Percentiles rank a stretch among this genome's conserved stretches.
Evolutionary conservation across 225 moss, liverwort and hornwort species (phyloP).

Genomic region (Ulota crispa): DNA sequence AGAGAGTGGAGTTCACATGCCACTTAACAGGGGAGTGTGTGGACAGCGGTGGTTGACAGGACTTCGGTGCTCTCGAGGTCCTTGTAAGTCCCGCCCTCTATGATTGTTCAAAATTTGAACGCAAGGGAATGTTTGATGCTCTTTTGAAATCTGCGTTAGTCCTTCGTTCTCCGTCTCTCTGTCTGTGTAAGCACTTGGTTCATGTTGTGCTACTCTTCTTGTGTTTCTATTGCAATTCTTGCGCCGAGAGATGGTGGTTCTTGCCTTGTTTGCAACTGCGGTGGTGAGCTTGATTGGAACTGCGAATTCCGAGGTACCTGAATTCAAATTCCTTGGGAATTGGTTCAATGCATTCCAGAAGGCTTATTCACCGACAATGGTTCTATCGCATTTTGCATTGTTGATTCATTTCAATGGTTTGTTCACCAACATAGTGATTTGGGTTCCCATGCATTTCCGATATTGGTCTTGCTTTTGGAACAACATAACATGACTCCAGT

Average conservation of each 20-base stretch:
- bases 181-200: not conserved
- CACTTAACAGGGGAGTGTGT: not conserved
- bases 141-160: not conserved
- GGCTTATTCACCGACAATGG: too few species aligned
- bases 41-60: not conserved
- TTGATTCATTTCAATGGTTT: too few species aligned
- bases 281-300: not conserved
- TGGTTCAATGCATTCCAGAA: rapidly evolving
- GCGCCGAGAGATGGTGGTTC: not conserved
- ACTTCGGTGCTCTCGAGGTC: not conserved
- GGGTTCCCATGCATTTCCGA: too few species aligned
- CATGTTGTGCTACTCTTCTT: not conserved
- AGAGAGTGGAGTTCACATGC: slow-evolving; percentile 2
- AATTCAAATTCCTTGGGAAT: too few species aligned
- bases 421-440: too few species aligned
- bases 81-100: not conserved
- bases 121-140: not conserved
- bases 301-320: not conserved
- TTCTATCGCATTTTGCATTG: too few species aligned
- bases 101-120: not conserved
- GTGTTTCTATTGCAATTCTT: not conserved
- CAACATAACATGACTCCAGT: too few species aligned
- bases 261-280: not conserved
- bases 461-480: too few species aligned
- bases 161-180: not conserved